Evolutionary conservation across 1,139 yeast species (phyloP).

Genomic region (Candida sojae): DNA sequence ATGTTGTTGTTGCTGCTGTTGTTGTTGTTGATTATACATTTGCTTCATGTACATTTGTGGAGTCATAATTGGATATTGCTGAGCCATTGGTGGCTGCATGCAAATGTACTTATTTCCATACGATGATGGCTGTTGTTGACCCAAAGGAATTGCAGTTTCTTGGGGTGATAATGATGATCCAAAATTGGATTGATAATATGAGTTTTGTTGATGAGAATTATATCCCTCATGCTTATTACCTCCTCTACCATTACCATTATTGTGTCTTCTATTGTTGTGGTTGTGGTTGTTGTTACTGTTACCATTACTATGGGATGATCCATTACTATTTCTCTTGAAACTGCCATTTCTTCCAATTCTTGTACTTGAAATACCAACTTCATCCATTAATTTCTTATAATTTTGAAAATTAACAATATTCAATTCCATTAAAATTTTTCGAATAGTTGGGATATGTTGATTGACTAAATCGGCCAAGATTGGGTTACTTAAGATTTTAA

Average conservation of each 20-base stretch:
- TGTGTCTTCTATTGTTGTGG: slow-evolving; percentile 3
- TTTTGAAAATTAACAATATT: slow-evolving; percentile 64
- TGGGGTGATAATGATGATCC: slow-evolving; percentile 1
- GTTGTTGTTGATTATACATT: slow-evolving; percentile 13
- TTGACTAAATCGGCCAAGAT: slow-evolving; percentile 27
- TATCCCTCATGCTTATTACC: slow-evolving; percentile 6
- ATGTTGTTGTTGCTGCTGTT: slow-evolving; percentile 16
- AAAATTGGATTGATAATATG: slow-evolving; percentile 2
- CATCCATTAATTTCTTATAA: slow-evolving; percentile 87
- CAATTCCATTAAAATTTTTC: slow-evolving; percentile 59
- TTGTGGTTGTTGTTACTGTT: not conserved
- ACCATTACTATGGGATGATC: not conserved
- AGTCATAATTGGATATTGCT: slow-evolving; percentile 10
- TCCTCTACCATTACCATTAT: slow-evolving; percentile 1
- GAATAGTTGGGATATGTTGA: slow-evolving; percentile 43
- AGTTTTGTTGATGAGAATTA: slow-evolving; percentile 5
- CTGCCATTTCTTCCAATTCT: slow-evolving; percentile 32
- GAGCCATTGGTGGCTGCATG: slow-evolving; percentile 8
- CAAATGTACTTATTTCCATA: slow-evolving; percentile 3
- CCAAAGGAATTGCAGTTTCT: slow-evolving; percentile 1
- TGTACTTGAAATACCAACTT: slow-evolving; percentile 68
- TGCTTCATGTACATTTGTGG: slow-evolving; percentile 13
- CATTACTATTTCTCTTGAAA: slow-evolving; percentile 10
- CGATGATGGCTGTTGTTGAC: slow-evolving; percentile 1
- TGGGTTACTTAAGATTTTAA: slow-evolving; percentile 74